phyloP scores from a whole-genome alignment of 352 stramenopile species.

The Pythium brassicae region DNA sequence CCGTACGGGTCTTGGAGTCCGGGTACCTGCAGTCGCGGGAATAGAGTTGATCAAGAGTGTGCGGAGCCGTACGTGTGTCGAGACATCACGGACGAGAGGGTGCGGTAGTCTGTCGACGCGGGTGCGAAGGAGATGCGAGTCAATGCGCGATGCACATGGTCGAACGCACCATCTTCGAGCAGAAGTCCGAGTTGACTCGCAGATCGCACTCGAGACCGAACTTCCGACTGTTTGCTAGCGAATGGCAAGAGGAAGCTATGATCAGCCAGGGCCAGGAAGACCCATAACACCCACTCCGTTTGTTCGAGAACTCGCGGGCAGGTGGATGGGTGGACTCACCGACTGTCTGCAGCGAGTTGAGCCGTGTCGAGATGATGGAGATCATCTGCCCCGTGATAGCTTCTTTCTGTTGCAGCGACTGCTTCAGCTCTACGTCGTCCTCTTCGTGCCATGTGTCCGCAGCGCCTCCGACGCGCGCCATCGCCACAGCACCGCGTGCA shows the following conservation, averaged over 20 bases:
- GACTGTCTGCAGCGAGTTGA: constrained; percentile 62
- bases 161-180: constrained; percentile 55
- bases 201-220: constrained; percentile 73
- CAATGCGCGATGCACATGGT: not conserved
- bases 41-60: no score
- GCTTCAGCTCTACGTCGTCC: constrained; percentile 34
- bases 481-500: constrained; percentile 1
- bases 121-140: not conserved
- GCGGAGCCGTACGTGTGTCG: no score
- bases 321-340: constrained; percentile 15
- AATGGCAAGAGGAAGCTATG: not conserved
- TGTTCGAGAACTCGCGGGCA: no score
- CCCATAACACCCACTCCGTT: no score
- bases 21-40: constrained; percentile 13
- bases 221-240: constrained; percentile 53
- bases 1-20: constrained; percentile 65
- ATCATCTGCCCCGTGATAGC: constrained; percentile 80
- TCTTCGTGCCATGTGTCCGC: constrained; percentile 24
- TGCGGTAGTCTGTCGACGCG: no score
- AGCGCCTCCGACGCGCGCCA: constrained; percentile 16
- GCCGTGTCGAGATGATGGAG: constrained; percentile 61
- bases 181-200: constrained; percentile 67
- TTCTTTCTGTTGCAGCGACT: constrained; percentile 71
- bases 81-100: no score
- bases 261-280: no score